These are phyloP conservation scores for Naganishia friedmannii DNA, from an alignment of 768 basidiomycete genomes.

Conservation along the genomic window DNA sequence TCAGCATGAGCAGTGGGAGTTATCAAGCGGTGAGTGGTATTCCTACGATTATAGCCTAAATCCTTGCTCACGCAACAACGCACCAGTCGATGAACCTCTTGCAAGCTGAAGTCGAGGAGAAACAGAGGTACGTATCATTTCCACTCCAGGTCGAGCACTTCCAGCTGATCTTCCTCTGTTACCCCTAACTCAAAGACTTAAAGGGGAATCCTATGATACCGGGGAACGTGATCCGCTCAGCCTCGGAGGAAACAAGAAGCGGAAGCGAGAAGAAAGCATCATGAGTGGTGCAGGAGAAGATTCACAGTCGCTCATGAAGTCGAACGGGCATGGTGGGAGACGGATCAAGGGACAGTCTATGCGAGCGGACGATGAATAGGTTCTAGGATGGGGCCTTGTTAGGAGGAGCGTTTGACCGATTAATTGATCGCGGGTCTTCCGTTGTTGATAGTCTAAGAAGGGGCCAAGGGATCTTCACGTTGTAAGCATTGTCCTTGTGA, in stretches of 20 bases:
- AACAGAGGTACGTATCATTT: background rate
- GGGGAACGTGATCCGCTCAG: constrained; percentile 3
- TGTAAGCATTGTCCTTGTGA: no score
- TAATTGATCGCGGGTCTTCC: background rate
- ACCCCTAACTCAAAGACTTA: background rate
- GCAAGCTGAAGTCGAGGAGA: constrained; percentile 19
- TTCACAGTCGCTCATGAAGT: background rate
- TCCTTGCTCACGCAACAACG: no score
- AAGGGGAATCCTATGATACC: background rate
- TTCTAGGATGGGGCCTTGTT: background rate
- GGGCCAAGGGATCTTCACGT: background rate
- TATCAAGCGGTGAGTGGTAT: constrained; percentile 38
- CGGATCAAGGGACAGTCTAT: constrained; percentile 14
- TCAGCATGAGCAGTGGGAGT: constrained; percentile 51
- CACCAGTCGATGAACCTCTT: constrained; percentile 28
- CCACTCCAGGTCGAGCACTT: background rate
- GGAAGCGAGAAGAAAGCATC: constrained; percentile 28
- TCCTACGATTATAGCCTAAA: background rate
- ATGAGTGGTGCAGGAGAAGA: constrained; percentile 24
- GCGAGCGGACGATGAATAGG: constrained; percentile 15
- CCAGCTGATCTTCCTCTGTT: background rate
- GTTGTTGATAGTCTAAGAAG: background rate
- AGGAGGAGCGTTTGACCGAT: background rate
- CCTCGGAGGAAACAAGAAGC: constrained; percentile 17
- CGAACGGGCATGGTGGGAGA: constrained; percentile 18